Base-by-base conservation (phyloP, 2,329 filamentous ascomycete genomes). In the Epicoccum sorghinum region DNA sequence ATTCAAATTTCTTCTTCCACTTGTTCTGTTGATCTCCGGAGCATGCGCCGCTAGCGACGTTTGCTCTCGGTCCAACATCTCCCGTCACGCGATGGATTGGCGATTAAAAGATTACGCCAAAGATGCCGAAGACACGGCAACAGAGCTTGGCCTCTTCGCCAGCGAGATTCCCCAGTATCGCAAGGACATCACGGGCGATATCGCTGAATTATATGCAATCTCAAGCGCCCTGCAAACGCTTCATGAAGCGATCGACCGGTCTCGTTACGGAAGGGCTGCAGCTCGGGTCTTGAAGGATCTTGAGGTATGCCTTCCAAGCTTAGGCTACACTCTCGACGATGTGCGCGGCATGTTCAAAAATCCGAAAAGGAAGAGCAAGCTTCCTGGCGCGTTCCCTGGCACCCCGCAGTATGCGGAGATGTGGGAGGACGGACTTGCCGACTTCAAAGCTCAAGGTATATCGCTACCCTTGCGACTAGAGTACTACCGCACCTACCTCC, bases 131-230 rank as follows among this genome's bases (percentile, higher is more conserved):
- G 80, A 84, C 43, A 78, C 81, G 59, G 82, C 81, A 45, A 75
- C 77, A 46, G 79, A 77, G 52, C 77, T 86, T 56, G 74, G 75
- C 56, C 65, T 72, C 37, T 83, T 85, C 67, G 72, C 81, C 45
- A 74, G 75, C 51, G 76, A 78, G 59, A 77, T 86, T 43, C 79
- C 81, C 7, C 76, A 82, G 47, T 72, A 80, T 61, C 75, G 79
- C 30, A 77, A 79, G 29, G 79, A 83, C 38, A 82, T 86, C 61
- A 82, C 82, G 23, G 75, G 75, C 29, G 69, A 82, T 25, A 81
- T 86, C 47, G 78, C 80, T 49, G 78, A 83, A 55, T 76, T 86
- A 23, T 84, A 82, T 64, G 77, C 77, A 46, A 80, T 86, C 66
- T 82, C 81, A 51, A 75, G 78, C 42, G 75, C 74, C 7, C 72